These are phyloP conservation scores for Candida sp. DNA, from an alignment of 1,139 yeast genomes.

Conservation along the genomic window DNA sequence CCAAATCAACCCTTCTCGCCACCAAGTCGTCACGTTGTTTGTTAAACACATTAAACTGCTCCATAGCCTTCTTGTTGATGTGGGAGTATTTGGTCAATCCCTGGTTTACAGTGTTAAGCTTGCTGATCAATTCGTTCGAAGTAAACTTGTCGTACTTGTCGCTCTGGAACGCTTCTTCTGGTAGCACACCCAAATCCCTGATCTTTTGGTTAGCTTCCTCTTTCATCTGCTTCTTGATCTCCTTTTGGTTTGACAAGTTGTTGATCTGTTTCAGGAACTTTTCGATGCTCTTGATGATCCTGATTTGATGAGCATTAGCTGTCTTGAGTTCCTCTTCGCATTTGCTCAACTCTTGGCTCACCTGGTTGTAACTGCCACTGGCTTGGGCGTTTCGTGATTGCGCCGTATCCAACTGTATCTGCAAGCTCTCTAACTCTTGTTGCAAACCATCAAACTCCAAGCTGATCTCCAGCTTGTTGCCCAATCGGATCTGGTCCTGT, in stretches of 20 bases:
- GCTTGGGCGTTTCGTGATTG: conserved; percentile 21
- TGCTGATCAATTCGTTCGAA: conserved; percentile 59
- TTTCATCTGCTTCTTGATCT: conserved; percentile 62
- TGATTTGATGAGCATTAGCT: conserved; percentile 61
- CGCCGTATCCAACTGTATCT: conserved; percentile 25
- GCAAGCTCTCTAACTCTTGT: conserved; percentile 24
- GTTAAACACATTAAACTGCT: conserved; percentile 78
- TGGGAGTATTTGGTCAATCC: conserved; percentile 70
- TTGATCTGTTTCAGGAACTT: conserved; percentile 70
- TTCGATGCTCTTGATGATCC: conserved; percentile 60
- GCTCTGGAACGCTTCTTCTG: conserved; percentile 76
- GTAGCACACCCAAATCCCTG: conserved; percentile 83
- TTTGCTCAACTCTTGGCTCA: conserved; percentile 35
- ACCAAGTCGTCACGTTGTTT: conserved; percentile 72
- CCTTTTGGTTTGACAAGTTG: conserved; percentile 65
- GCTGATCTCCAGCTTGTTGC: conserved; percentile 24
- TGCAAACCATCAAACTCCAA: conserved; percentile 44
- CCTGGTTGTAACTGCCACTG: conserved; percentile 23
- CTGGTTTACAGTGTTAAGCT: conserved; percentile 60
- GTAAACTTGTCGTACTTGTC: conserved; percentile 44
- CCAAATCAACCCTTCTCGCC: conserved; percentile 70
- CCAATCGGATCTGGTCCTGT: conserved; percentile 10
- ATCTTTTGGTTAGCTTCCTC: conserved; percentile 77
- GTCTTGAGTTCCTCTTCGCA: conserved; percentile 48
- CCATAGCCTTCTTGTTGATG: conserved; percentile 90